Percentiles rank a stretch among this genome's conserved stretches.
Conservation (phyloP, 2,329 filamentous ascomycete species). For the Cladosporium velox region DNA sequence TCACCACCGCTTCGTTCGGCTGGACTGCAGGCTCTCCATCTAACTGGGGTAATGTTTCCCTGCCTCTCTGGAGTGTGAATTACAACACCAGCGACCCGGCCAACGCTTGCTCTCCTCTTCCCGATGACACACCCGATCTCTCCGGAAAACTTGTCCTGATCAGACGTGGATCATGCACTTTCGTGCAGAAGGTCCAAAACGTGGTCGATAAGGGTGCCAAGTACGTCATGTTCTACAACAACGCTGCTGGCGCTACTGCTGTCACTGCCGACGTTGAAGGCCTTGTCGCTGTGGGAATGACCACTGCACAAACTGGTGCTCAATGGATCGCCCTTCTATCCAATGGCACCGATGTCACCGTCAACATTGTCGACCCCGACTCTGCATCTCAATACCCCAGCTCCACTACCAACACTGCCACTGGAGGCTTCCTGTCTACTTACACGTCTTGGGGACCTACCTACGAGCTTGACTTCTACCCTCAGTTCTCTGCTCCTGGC, state of each 20-base stretch:
- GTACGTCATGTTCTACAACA: conserved; percentile 66
- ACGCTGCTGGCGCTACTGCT: conserved; percentile 25
- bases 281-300: conserved; percentile 29
- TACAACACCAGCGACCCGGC: conserved; percentile 52
- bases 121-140: conserved; percentile 58
- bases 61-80: conserved; percentile 42
- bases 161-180: conserved; percentile 60
- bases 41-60: conserved; percentile 39
- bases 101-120: conserved; percentile 56
- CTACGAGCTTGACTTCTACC: conserved; percentile 60
- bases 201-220: conserved; percentile 58
- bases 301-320: conserved; percentile 30
- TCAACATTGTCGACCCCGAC: conserved; percentile 31
- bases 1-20: conserved; percentile 37
- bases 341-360: conserved; percentile 24
- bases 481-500: conserved; percentile 58
- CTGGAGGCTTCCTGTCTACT: conserved; percentile 55
- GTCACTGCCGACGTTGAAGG: conserved; percentile 25
- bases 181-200: conserved; percentile 56
- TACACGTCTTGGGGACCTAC: conserved; percentile 64
- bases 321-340: conserved; percentile 27
- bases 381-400: conserved; percentile 23
- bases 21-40: conserved; percentile 40
- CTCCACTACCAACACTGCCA: conserved; percentile 26
- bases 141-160: conserved; percentile 61